Evolutionary conservation across 805 yeast genomes (phyloP), one percentile per base, ranked within the genome.

Genomic region (Barnettozyma californica): DNA sequence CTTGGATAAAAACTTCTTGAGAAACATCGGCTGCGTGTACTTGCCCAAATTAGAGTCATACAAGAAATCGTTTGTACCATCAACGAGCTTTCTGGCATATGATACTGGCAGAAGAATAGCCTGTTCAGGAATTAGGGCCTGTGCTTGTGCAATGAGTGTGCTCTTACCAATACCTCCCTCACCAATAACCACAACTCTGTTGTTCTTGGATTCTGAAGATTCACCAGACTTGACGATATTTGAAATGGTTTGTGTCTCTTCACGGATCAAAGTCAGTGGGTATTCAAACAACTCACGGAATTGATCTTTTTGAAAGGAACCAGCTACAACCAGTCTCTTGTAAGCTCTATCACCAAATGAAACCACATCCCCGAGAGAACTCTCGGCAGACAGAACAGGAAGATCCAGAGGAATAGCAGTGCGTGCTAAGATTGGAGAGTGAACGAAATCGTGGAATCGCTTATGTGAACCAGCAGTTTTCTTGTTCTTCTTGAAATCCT

Each of bases 91-190:
- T 35, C 73, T 77, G 1, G 89, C 81, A 52, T 80, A 69, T 26
- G 89, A 79, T 16, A 89, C 65, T 44, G 86, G 87, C 41, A 90
- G 58, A 5, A 87, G 67, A 14, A 84, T 70, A 25, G 75, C 65
- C 16, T 70, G 64, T 29, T 63, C 61, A 9, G 68, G 61, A 3
- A 81, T 75, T 42, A 86, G 65, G 0, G 84, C 79, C 39, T 84
- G 84, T 2, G 83, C 71, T 64, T 90, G 96, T 0, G 91, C 65
- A 42, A 90, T 58, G 35, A 83, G 59, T 0, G 88, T 78, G 3
- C 92, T 78, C 69, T 90, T 91, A 8, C 97, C 97, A 10, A 78
- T 74, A 43, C 96, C 96, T 40, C 77, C 67, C 47, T 76, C 82
- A 39, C 96, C 96, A 19, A 77, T 63, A n/a, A 88, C 52, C 27